Conservation (phyloP, 2,329 filamentous ascomycete genomes). For the Colletotrichum sp. region DNA sequence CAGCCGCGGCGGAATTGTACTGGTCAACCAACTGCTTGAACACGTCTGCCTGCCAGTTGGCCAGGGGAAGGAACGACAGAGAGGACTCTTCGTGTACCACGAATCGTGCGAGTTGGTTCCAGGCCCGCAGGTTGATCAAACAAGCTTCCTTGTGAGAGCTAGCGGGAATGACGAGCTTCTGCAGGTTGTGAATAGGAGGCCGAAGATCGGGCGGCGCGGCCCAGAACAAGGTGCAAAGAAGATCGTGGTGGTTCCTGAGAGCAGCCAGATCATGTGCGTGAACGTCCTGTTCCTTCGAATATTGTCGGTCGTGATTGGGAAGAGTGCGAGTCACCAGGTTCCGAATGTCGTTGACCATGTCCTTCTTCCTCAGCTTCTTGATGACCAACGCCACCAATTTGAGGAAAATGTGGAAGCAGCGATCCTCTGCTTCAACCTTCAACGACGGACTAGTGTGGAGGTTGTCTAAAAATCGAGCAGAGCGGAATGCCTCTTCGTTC, state of each 20-base stretch:
- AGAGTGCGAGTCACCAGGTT: conserved; percentile 67
- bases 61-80: conserved; percentile 51
- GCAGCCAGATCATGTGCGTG: conserved; percentile 66
- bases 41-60: conserved; percentile 58
- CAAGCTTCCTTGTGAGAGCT: conserved; percentile 71
- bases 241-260: conserved; percentile 71
- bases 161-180: conserved; percentile 62
- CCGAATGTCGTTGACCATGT: conserved; percentile 59
- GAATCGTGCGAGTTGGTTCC: conserved; percentile 66
- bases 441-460: conserved; percentile 53
- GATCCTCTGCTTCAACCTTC: conserved; percentile 57
- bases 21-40: conserved; percentile 63
- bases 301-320: conserved; percentile 70
- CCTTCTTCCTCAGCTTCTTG: conserved; percentile 50
- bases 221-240: conserved; percentile 71
- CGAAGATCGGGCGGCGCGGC: conserved; percentile 60
- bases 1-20: conserved; percentile 58
- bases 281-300: conserved; percentile 66
- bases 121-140: conserved; percentile 66
- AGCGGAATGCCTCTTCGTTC: conserved; percentile 67
- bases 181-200: conserved; percentile 58
- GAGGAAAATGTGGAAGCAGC: conserved; percentile 71
- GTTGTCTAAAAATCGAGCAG: conserved; percentile 65
- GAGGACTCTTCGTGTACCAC: conserved; percentile 48
- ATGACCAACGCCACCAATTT: conserved; percentile 67